Percentiles rank a stretch among this genome's conserved stretches.
These are phyloP conservation scores for Pleurotus sapidus DNA, from an alignment of 768 basidiomycete species.

Conservation along the genomic window DNA sequence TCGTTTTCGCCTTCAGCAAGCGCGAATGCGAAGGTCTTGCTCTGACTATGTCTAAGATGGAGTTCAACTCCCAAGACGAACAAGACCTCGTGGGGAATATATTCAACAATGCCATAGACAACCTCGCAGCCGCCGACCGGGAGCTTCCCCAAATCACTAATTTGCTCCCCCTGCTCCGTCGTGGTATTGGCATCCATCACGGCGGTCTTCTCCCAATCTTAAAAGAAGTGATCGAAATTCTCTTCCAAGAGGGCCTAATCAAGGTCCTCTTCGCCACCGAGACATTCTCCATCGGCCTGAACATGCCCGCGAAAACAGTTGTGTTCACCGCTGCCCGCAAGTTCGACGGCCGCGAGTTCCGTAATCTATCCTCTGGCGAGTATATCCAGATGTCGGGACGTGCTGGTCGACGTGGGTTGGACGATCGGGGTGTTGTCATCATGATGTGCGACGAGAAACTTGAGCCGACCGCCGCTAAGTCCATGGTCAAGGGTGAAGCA, in stretches of 20 bases:
- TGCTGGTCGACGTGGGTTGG: conserved; percentile 93
- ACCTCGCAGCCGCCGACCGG: conserved; percentile 82
- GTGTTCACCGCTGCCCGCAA: conserved; percentile 96
- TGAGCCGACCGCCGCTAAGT: conserved; percentile 87
- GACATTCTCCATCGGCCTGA: conserved; percentile 96
- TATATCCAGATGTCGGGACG: conserved; percentile 99
- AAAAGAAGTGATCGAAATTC: conserved; percentile 98
- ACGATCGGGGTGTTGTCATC: conserved; percentile 98
- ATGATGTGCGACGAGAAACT: conserved; percentile 99
- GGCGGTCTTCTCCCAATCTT: conserved; percentile 95
- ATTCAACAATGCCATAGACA: conserved; percentile 93
- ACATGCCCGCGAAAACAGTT: conserved; percentile 99
- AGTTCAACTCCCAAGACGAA: conserved; percentile 92
- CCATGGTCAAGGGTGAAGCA: conserved; percentile 98
- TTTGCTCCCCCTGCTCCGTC: conserved; percentile 86
- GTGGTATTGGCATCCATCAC: conserved; percentile 98
- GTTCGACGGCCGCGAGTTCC: conserved; percentile 93
- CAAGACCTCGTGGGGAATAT: conserved; percentile 83
- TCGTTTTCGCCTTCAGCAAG: conserved; percentile 98
- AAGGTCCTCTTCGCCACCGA: conserved; percentile 99
- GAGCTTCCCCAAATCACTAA: conserved; percentile 92
- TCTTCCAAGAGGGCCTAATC: conserved; percentile 97
- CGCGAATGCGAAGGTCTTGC: conserved; percentile 96
- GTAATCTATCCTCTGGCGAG: conserved; percentile 91
- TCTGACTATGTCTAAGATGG: conserved; percentile 88